Evolutionary conservation across 371 early-diverging fungal species (phyloP).

Genomic region (Sporodiniella umbellata): DNA sequence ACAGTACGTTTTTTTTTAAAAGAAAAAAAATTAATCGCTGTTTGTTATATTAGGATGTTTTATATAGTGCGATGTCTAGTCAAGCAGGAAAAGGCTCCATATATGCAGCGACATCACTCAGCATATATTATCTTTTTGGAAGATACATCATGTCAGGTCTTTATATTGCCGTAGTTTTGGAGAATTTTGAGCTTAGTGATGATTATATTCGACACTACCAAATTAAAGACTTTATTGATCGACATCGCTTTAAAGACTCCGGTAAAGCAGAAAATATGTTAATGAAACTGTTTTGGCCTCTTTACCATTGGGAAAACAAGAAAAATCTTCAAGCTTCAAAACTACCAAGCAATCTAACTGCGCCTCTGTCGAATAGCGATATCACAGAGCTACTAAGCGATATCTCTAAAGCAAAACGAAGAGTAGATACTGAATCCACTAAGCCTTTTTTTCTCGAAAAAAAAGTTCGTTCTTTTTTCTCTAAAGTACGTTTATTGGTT

Average conservation of each 20-base stretch:
- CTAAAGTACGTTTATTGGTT: constrained; percentile 2
- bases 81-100: constrained; percentile 42
- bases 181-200: constrained; percentile 63
- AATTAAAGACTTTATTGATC: constrained; percentile 52
- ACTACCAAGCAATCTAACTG: constrained; percentile 44
- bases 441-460: constrained; percentile 12
- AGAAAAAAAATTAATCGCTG: not conserved
- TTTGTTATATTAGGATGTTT: constrained; percentile 25
- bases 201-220: constrained; percentile 58
- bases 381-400: constrained; percentile 23
- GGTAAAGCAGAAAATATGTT: constrained; percentile 28
- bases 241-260: constrained; percentile 37
- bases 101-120: constrained; percentile 46
- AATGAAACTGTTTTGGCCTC: constrained; percentile 27
- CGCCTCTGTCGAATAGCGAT: constrained; percentile 33
- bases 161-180: constrained; percentile 63
- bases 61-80: constrained; percentile 53
- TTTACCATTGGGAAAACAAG: constrained; percentile 26
- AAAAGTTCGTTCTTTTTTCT: constrained; percentile 2
- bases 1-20: constrained; percentile 34
- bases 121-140: constrained; percentile 54
- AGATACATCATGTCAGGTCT: constrained; percentile 61
- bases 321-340: constrained; percentile 41
- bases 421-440: not conserved
- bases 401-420: constrained; percentile 4